A percentile compares a stretch with the other conserved stretches of the same genome.
Evolutionary conservation across 176 grass and related monocot genomes (phyloP).

Genomic region (Aegilops longissima): DNA sequence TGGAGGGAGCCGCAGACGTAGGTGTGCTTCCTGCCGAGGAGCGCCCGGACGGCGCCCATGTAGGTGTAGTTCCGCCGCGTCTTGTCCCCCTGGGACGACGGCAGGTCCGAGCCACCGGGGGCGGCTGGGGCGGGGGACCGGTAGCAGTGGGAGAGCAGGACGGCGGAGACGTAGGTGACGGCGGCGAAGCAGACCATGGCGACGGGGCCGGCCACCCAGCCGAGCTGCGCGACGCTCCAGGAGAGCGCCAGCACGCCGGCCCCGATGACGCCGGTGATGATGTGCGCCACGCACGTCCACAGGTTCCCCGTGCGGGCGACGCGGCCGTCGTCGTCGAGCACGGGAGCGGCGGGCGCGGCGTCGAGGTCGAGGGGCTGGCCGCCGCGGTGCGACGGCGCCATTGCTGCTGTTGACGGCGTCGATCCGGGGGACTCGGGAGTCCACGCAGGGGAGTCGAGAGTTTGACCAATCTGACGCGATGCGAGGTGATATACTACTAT

Average conservation of each 20-base stretch:
- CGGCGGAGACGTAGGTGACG: constrained; percentile 64
- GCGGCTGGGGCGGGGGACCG: constrained; percentile 30
- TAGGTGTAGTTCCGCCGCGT: constrained; percentile 56
- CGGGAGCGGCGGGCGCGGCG: neutral
- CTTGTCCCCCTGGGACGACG: neutral
- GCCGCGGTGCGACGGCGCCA: neutral
- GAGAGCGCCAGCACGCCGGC: constrained; percentile 63
- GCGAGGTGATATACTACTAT: neutral
- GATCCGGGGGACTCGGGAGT: neutral
- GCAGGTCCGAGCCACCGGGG: neutral
- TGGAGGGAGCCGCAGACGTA: constrained; percentile 54
- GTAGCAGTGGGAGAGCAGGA: constrained; percentile 59
- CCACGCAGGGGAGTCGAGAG: no score
- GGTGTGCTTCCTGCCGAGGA: constrained; percentile 56
- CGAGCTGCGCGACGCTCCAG: constrained; percentile 68
- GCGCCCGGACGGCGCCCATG: constrained; percentile 61
- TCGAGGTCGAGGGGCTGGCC: neutral
- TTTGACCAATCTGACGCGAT: neutral
- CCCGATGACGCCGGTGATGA: constrained; percentile 72
- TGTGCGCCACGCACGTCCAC: constrained; percentile 70
- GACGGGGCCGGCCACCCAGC: constrained; percentile 46
- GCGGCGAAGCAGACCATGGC: constrained; percentile 59
- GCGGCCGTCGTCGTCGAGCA: constrained; percentile 47
- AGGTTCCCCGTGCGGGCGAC: constrained; percentile 39
- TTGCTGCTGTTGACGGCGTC: neutral